Conservation (phyloP, 2,329 filamentous ascomycete species). For the Colletotrichum liaoningense region DNA sequence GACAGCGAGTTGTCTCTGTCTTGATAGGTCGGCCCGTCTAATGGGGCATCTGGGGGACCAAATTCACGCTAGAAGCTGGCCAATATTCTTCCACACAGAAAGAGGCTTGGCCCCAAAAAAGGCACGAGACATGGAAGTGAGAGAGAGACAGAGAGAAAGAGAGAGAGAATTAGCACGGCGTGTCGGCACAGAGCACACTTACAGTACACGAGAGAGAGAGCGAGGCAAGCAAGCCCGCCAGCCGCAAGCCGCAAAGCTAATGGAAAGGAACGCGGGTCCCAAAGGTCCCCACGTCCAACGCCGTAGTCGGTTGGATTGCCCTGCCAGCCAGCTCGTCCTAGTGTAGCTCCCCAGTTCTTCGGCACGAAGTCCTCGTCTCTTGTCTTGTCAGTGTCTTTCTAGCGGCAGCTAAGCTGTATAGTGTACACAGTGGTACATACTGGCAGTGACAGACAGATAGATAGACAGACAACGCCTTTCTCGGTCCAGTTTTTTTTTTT, state of each 20-base stretch:
- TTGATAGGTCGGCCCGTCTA: constrained; percentile 37
- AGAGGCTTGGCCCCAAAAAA: not conserved
- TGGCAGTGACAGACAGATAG: not conserved
- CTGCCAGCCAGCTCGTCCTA: constrained; percentile 3
- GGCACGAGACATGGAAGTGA: not conserved
- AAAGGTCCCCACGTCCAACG: constrained; percentile 13
- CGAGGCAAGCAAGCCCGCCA: not conserved
- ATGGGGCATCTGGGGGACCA: constrained; percentile 28
- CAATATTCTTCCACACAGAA: constrained; percentile 14
- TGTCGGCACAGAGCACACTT: no score
- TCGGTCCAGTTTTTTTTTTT: not conserved
- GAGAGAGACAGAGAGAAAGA: not conserved
- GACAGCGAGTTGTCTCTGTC: constrained; percentile 35
- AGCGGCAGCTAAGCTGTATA: not conserved
- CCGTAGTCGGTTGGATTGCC: not conserved
- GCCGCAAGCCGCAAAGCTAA: not conserved
- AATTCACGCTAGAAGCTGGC: constrained; percentile 34
- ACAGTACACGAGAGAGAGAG: not conserved
- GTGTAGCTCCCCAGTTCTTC: not conserved
- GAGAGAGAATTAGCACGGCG: not conserved
- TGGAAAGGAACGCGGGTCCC: not conserved
- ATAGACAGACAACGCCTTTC: not conserved
- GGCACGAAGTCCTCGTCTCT: not conserved
- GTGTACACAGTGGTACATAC: not conserved
- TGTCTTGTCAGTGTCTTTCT: not conserved